A percentile compares a stretch with the other conserved stretches of the same genome.
These are phyloP conservation scores for Rhodamnia argentea DNA, from an alignment of 345 rosid species.

Conservation along the genomic window DNA sequence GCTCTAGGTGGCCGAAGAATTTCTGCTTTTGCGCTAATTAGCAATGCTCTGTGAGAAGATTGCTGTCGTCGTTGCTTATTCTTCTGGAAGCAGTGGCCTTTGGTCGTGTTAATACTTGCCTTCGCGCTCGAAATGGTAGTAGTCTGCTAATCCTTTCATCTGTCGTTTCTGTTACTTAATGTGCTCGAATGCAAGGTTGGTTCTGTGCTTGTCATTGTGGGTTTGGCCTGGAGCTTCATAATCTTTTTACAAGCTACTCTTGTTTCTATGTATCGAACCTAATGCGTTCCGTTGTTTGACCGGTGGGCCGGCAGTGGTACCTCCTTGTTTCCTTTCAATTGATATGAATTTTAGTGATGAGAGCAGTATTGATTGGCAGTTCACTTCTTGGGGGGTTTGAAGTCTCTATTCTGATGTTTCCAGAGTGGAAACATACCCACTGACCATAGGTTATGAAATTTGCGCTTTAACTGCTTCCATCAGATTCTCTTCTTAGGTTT, in stretches of 20 bases:
- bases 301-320: neutral
- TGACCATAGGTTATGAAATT: neutral
- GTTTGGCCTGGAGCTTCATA: neutral
- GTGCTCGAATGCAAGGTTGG: neutral
- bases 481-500: neutral
- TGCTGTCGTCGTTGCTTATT: neutral
- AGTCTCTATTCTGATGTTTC: neutral
- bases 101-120: neutral
- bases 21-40: fast-evolving
- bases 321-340: neutral
- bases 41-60: neutral
- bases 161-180: neutral
- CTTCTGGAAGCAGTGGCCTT: neutral
- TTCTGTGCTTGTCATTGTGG: neutral
- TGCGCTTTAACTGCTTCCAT: neutral
- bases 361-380: neutral
- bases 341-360: neutral
- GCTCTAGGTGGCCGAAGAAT: neutral
- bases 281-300: neutral
- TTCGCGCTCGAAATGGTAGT: neutral
- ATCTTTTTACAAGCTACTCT: neutral
- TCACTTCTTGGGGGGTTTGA: neutral
- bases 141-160: neutral
- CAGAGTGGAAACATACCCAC: neutral
- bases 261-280: neutral